These are phyloP conservation scores for Aspergillus ochraceus DNA, from an alignment of 2,329 filamentous ascomycete species.

Conservation along the genomic window DNA sequence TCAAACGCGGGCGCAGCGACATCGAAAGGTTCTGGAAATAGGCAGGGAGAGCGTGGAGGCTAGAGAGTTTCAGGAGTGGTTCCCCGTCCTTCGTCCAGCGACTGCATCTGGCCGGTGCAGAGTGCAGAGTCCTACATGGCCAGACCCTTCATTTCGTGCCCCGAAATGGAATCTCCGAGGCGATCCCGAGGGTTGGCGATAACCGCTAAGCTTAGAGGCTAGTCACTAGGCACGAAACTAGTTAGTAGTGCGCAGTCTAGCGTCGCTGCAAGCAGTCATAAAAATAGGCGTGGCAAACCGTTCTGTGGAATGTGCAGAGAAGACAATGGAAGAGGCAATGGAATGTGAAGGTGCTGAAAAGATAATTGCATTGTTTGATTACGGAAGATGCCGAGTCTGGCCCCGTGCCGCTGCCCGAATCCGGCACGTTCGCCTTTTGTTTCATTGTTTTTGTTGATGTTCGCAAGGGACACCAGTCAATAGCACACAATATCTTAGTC, in stretches of 20 bases:
- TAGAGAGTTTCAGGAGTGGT: neutral
- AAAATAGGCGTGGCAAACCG: neutral
- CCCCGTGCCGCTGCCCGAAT: neutral
- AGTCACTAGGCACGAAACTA: too few relatives aligned
- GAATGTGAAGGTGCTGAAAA: neutral
- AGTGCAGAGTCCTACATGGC: neutral
- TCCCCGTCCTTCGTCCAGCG: neutral
- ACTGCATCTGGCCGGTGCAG: neutral
- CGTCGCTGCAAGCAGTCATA: neutral
- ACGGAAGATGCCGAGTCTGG: neutral
- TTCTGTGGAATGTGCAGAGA: neutral
- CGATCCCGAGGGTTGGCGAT: neutral
- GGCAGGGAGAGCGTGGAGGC: neutral
- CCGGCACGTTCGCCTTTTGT: too few relatives aligned
- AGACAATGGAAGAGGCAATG: neutral
- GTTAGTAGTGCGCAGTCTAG: neutral
- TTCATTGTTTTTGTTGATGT: too few relatives aligned
- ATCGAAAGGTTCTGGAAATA: slow-evolving; percentile 7
- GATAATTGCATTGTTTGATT: too few relatives aligned
- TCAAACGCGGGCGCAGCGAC: neutral
- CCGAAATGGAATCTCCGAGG: neutral
- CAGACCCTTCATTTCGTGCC: neutral
- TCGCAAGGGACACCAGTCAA: neutral
- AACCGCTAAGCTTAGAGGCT: too few relatives aligned
- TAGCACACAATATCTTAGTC: too few relatives aligned